Evolutionary conservation across 371 early-diverging fungal genomes (phyloP), one percentile per base, ranked within the genome.

Genomic region (Mortierella sp.): DNA sequence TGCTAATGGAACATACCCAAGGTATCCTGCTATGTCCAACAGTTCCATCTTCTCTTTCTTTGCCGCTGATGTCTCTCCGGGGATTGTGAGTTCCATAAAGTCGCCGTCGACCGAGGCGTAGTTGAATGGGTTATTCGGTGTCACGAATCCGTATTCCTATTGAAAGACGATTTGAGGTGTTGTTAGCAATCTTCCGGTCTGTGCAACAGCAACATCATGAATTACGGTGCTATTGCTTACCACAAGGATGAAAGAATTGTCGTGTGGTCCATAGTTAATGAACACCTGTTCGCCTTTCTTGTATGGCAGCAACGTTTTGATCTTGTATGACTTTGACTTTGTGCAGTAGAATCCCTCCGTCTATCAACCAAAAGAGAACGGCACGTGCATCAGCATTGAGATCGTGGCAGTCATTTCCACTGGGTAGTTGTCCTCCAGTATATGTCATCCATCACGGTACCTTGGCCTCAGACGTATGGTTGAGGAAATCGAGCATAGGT

Each of bases 261-360:
- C 86, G 49, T 88, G 88, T 3, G 85, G 84, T 0, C 88, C 88
- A 63, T 88, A 88, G 47, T 85, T 85, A 56, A 88, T 86, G 61
- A 81, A 86, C 0, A 83, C 82, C 70, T 88, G 86, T 52, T 86
- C 82, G 8, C 88, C 86, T 50, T 82, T 81, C 25, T 79, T 78
- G 61, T 88, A 88, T 0, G 85, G 82, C 14, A 81, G 80, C 25
- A 84, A 46, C 14, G 88, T 88, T 44, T 76, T 81, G 57, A 88
- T 88, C 50, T 86, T 82, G 64, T 86, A 88, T 9, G 84, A 77
- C 62, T 85, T 81, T 12, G 79, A 82, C 34, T 79, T 77, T 14
- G 63, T 57, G 60, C 85, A 85, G 45, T 81, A 85, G 40, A 81
- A 82, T 21, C 86, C 84, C 55, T 85, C 83, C 47, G 85, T 85